Percentiles rank a stretch among this genome's conserved stretches.
phyloP scores from a whole-genome alignment of 2,329 filamentous ascomycete species.

The Lecanicillium sp. region DNA sequence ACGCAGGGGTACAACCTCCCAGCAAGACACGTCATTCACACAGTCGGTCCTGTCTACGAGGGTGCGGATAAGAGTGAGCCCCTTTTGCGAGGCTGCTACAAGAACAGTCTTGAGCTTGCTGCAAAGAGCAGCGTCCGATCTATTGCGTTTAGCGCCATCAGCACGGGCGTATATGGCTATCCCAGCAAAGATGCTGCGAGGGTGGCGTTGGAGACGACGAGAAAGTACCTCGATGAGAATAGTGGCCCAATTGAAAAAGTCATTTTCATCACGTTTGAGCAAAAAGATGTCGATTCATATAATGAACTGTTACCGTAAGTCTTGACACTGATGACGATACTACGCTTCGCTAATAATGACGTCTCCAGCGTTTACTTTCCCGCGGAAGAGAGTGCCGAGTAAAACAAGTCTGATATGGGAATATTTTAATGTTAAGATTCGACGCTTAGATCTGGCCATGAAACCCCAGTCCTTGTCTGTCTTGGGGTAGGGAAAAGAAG shows the following conservation, averaged over 20 bases:
- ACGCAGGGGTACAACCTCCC: slow-evolving; percentile 71
- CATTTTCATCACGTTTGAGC: slow-evolving; percentile 76
- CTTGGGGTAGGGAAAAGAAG: too few relatives aligned
- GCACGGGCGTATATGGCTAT: slow-evolving; percentile 86
- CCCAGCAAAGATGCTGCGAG: slow-evolving; percentile 64
- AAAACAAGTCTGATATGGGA: too few relatives aligned
- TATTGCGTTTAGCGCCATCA: slow-evolving; percentile 77
- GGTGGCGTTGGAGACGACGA: slow-evolving; percentile 56
- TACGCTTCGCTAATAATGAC: too few relatives aligned
- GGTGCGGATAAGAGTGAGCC: slow-evolving; percentile 31
- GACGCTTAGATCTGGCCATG: too few relatives aligned
- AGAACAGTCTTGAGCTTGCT: slow-evolving; percentile 62
- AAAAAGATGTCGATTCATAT: slow-evolving; percentile 72
- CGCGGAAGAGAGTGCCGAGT: too few relatives aligned
- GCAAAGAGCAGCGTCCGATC: slow-evolving; percentile 56
- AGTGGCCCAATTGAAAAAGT: slow-evolving; percentile 56
- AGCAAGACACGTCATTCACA: slow-evolving; percentile 73
- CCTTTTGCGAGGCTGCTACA: slow-evolving; percentile 58
- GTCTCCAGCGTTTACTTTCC: slow-evolving; percentile 19
- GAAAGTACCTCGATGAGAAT: slow-evolving; percentile 42
- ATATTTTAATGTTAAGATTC: too few relatives aligned
- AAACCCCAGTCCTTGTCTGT: too few relatives aligned
- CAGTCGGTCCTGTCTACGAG: slow-evolving; percentile 76
- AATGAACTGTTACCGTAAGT: slow-evolving; percentile 59
- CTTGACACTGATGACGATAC: too few relatives aligned